Conservation (phyloP, 176 grass and related monocot genomes). For the Echinochloa phyllopogon region DNA sequence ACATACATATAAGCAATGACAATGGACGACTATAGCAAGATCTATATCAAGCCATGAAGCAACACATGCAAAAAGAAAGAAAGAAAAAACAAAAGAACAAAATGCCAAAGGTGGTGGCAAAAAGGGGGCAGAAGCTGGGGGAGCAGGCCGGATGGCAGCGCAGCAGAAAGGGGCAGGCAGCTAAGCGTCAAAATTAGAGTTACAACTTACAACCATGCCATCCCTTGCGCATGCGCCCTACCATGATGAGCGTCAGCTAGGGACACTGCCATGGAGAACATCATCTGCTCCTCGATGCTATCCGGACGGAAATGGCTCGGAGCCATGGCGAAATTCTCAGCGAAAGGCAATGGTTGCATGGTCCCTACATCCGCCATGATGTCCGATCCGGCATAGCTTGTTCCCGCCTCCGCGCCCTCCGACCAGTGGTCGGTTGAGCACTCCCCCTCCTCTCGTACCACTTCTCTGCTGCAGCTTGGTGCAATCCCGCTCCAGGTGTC, state of each 20-base stretch:
- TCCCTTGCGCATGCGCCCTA: constrained; percentile 65
- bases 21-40: constrained; percentile 70
- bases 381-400: constrained; percentile 79
- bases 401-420: constrained; percentile 75
- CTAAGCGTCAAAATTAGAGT: constrained; percentile 48
- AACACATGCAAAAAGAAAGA: constrained; percentile 46
- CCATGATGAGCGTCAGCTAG: constrained; percentile 78
- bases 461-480: constrained; percentile 64
- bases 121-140: constrained; percentile 34
- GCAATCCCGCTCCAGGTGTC: constrained; percentile 65
- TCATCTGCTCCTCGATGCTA: constrained; percentile 98
- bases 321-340: constrained; percentile 51
- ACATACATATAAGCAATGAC: constrained; percentile 75
- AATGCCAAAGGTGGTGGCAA: constrained; percentile 53
- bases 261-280: constrained; percentile 87
- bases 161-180: constrained; percentile 33
- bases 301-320: constrained; percentile 68
- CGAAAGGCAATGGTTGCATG: constrained; percentile 50
- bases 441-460: constrained; percentile 72
- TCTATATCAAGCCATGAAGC: constrained; percentile 61
- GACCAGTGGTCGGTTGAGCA: constrained; percentile 87
- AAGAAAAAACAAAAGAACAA: constrained; percentile 48
- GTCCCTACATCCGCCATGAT: constrained; percentile 58
- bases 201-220: constrained; percentile 79
- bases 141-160: constrained; percentile 9